Evolutionary conservation across 179 eudicot genomes (phyloP), one percentile per base, ranked within the genome.

Genomic region (Beta corolliflora): DNA sequence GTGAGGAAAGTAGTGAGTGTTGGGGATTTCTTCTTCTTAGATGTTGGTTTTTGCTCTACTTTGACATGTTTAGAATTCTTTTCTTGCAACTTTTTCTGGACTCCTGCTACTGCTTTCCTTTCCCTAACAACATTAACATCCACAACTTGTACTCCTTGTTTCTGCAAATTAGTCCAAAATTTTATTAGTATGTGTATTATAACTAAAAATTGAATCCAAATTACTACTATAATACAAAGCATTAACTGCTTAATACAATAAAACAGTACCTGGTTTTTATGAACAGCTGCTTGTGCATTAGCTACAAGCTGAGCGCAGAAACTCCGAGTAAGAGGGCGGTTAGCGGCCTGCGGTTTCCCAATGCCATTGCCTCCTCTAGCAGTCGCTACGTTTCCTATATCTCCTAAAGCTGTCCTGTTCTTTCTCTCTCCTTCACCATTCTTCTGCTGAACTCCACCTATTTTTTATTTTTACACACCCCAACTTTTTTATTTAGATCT

Each of bases 271-370:
- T 93, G 91, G 46, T 87, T 88, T 67, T 88, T 88, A 14, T 88
- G 91, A 18, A 90, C 93, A 48, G 79, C 90, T 12, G 83, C 81
- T 72, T 94, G 97, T 53, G 97, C 97, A 67, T 94, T 91, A 3
- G 95, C 98, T 4, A 93, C 76, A 59, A 94, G 78, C 76, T 93
- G 94, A 15, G 97, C 98, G 72, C 97, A 83, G 70, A 93, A 94
- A 69, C 92, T 88, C 84, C 98, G 61, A 15, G 89, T 87, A 15
- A 84, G 71, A 31, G 89, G 89, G 44, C 89, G 89, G 65, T 87
- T 87, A 18, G 74, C 50, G 72, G 83, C 89, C 81, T 81, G 87
- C 3, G 83, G 89, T 81, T 90, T 90, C 31, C 53, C 83, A 48
- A 84, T 83, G 11, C 76, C 88, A 53, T 65, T 71, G 2, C 67